Conservation (phyloP, 192 early-diverging fungal species). For the Diversispora eburnea region DNA sequence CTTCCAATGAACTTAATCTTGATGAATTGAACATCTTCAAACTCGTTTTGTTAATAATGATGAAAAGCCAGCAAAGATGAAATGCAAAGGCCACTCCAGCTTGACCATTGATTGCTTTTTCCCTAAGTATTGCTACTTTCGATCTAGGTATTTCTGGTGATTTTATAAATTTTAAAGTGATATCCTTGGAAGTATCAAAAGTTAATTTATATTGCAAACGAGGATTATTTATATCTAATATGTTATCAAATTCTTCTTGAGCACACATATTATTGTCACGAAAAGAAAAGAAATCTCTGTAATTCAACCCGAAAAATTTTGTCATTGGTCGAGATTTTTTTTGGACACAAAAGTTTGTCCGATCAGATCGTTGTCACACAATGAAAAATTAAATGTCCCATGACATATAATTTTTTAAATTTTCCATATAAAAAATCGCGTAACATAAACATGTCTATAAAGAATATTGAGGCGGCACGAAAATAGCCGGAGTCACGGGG, state of each 20-base stretch:
- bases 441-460: no score
- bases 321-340: conserved; percentile 48
- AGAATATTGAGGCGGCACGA: no score
- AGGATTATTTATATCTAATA: conserved; percentile 68
- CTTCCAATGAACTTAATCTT: no score
- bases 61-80: conserved; percentile 83
- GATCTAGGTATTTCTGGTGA: conserved; percentile 48
- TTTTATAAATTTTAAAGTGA: conserved; percentile 36
- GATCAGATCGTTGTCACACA: no score
- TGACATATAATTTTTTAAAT: no score
- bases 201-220: conserved; percentile 79
- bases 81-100: conserved; percentile 95
- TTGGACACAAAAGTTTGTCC: no score
- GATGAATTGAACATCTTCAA: no score
- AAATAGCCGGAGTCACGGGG: no score
- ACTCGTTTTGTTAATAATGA: no score
- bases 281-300: conserved; percentile 79
- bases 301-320: conserved; percentile 58
- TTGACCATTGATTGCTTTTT: conserved; percentile 96
- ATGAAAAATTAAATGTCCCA: no score
- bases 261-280: conserved; percentile 91
- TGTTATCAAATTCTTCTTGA: conserved; percentile 71
- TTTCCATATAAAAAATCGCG: no score
- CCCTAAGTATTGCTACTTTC: conserved; percentile 90
- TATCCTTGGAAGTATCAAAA: conserved; percentile 65